Evolutionary conservation across 2,329 filamentous ascomycete species (phyloP).

Genomic region (Neurospora sp.): DNA sequence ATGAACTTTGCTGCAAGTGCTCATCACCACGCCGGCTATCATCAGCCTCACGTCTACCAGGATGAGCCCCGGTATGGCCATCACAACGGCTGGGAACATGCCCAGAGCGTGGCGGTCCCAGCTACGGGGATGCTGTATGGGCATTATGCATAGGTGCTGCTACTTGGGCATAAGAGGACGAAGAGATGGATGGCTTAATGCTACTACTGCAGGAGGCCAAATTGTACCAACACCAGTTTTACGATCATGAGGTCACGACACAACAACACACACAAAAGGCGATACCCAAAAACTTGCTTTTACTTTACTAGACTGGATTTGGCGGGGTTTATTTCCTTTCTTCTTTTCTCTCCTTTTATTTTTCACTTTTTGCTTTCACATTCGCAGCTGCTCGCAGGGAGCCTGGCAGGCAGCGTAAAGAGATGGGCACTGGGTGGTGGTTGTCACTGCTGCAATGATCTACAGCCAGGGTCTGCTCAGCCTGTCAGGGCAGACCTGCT

Average conservation of each 20-base stretch:
- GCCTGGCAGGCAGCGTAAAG: background rate
- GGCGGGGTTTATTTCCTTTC: background rate
- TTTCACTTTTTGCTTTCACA: background rate
- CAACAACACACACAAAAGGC: background rate
- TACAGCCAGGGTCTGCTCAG: background rate
- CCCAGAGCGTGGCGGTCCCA: background rate
- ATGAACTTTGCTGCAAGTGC: background rate
- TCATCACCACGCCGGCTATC: background rate
- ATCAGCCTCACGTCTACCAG: conserved; percentile 1
- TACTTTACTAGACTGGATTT: background rate
- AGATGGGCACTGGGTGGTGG: background rate
- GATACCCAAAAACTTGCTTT: background rate
- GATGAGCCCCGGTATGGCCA: background rate
- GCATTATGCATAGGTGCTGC: background rate
- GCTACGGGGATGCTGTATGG: background rate
- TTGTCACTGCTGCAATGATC: background rate
- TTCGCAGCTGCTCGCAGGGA: background rate
- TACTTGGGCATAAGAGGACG: background rate
- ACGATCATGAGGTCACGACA: background rate
- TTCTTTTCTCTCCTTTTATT: background rate
- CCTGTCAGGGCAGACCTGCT: background rate
- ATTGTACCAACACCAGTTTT: background rate
- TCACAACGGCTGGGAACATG: background rate
- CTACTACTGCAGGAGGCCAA: background rate
- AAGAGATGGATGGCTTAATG: background rate